Conservation (phyloP, 192 early-diverging fungal species). For the Thoreauomyces humboldtii region DNA sequence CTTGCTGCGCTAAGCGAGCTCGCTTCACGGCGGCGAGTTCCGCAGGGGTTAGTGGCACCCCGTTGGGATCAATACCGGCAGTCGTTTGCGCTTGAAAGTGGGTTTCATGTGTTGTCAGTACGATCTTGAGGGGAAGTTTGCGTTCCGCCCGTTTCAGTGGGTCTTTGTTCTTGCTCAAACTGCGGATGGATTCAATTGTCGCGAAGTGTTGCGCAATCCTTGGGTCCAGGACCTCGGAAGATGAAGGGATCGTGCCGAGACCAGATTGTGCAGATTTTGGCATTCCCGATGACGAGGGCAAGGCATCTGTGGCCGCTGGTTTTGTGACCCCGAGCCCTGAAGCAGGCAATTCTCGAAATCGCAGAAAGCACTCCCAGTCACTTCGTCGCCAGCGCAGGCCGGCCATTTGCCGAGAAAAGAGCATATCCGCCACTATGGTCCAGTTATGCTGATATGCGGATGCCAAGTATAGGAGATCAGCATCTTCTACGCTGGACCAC, state of each 20-base stretch:
- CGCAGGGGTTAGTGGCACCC: constrained; percentile 22
- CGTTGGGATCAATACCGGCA: constrained; percentile 26
- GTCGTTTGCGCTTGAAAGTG: constrained; percentile 27
- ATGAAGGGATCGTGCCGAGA: neutral
- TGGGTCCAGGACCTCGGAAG: constrained; percentile 15
- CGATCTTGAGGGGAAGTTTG: constrained; percentile 23
- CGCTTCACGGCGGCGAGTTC: constrained; percentile 17
- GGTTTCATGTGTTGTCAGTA: constrained; percentile 35
- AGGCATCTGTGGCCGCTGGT: too few relatives aligned
- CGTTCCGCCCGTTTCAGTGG: constrained; percentile 35
- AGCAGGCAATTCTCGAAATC: constrained; percentile 40
- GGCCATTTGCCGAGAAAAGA: constrained; percentile 48
- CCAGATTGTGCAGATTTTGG: too few relatives aligned
- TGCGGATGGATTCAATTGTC: constrained; percentile 62
- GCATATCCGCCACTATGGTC: constrained; percentile 61
- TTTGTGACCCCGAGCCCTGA: too few relatives aligned
- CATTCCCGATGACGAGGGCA: too few relatives aligned
- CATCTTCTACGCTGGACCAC: constrained; percentile 49
- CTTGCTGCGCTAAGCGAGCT: constrained; percentile 18
- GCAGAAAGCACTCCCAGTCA: constrained; percentile 66
- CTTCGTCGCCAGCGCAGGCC: constrained; percentile 50
- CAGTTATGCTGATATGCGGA: constrained; percentile 64
- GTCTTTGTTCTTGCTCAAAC: constrained; percentile 57
- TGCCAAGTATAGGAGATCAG: constrained; percentile 50
- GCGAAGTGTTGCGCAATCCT: constrained; percentile 49